Evolutionary conservation across 805 yeast species (phyloP).

Genomic region (Peterozyma toletana): DNA sequence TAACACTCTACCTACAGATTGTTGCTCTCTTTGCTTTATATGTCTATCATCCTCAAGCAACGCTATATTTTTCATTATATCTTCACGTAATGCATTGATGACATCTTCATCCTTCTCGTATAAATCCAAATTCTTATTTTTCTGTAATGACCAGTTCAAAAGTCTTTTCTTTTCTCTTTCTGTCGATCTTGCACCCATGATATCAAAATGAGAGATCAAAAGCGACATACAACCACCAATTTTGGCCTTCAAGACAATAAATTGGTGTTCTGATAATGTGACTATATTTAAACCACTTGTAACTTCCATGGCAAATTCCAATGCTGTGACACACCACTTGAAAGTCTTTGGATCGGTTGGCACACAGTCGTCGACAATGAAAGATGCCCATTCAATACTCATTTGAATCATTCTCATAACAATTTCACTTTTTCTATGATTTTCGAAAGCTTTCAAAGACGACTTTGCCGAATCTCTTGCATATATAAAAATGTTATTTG

Average conservation of each 20-base stretch:
- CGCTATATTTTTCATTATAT: constrained; percentile 58
- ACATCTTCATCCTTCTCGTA: constrained; percentile 50
- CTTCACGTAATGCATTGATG: constrained; percentile 53
- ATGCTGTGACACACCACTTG: constrained; percentile 92
- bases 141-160: constrained; percentile 45
- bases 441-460: constrained; percentile 57
- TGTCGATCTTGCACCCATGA: constrained; percentile 94
- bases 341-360: constrained; percentile 90
- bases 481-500: constrained; percentile 68
- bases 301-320: constrained; percentile 94
- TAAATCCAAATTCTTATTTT: constrained; percentile 46
- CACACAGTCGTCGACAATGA: constrained; percentile 88
- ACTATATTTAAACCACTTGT: constrained; percentile 85
- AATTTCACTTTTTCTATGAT: constrained; percentile 57
- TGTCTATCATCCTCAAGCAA: constrained; percentile 54
- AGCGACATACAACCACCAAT: constrained; percentile 94
- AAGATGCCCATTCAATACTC: constrained; percentile 86
- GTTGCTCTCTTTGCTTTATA: constrained; percentile 33
- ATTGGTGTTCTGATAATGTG: constrained; percentile 72
- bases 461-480: constrained; percentile 78
- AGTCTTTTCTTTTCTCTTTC: constrained; percentile 53
- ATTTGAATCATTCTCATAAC: constrained; percentile 66
- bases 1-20: constrained; percentile 75
- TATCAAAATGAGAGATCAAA: constrained; percentile 91
- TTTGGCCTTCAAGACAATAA: constrained; percentile 60